Base-by-base conservation (phyloP, 495 filamentous ascomycete genomes). In the Symbiotaphrina buchneri region DNA sequence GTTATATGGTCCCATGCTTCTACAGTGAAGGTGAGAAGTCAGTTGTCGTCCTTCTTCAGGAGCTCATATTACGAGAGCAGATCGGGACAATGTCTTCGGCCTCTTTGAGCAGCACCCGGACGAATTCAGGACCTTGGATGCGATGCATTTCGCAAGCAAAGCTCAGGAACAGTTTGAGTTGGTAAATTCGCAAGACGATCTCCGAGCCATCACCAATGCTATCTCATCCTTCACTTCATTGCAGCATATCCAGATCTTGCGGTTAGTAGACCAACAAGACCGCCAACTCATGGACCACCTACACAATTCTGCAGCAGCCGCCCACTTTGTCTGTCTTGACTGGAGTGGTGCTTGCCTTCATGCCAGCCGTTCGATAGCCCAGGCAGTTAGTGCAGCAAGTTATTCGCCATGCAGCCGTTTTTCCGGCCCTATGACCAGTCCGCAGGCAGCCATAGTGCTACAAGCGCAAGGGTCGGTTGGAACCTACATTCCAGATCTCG, bases 1-100 rank as follows among this genome's bases (percentile, higher is more conserved):
- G 66, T 40, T 79, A 79, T 45, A 62, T 78, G 51, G 65, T 78
- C 44, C 70, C 70, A 42, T 68, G 61, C 32, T 74, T 74, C 47
- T 76, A 76, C 50, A 42, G 41, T 8, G 39, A 51, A 32, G 53
- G 54, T 58, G 22, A 37, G 18, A 16, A 37, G 7, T 13, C 28
- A 16, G 29, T 30, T 18, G n/a, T 24, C 29, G 8, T 21, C 10
- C 18, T 36, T 40, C 21, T 10, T 4, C n/a, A n/a, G n/a, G n/a
- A n/a, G n/a, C n/a, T n/a, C n/a, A n/a, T n/a, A n/a, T n/a, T n/a
- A 10, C 3, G 10, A 30, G 14, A 28, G 23, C 29, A 42, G 10
- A 19, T 27, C 15, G 15, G 13, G 10, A 13, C 16, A 16, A 10
- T n/a, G 34, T 17, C 5, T 13, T 10, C 15, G 33, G 16, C 27